These are phyloP conservation scores for Salvia rosmarinus DNA, from an alignment of 257 asterid species.

Conservation along the genomic window DNA sequence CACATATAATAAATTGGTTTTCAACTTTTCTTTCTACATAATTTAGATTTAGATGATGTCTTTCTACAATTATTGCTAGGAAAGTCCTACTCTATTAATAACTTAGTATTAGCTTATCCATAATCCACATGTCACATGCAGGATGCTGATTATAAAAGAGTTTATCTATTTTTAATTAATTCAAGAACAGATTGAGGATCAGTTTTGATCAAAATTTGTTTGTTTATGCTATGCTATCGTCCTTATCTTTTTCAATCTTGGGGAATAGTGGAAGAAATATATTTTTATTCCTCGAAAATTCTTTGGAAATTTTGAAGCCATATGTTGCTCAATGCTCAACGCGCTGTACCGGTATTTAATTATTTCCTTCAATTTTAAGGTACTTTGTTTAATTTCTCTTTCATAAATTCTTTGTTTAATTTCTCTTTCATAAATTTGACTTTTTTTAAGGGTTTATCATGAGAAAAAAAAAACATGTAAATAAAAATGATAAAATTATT, in stretches of 20 bases:
- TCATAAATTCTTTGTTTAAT: not conserved
- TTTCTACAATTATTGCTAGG: slow-evolving; percentile 39
- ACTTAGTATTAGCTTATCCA: slow-evolving; percentile 34
- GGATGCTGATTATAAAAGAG: not conserved
- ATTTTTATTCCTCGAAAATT: not conserved
- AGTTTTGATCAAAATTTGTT: slow-evolving; percentile 10
- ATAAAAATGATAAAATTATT: not conserved
- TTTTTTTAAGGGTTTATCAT: not conserved
- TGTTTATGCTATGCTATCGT: slow-evolving; percentile 6
- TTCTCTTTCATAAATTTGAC: too few species aligned
- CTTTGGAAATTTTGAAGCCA: not conserved
- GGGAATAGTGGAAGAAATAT: not conserved
- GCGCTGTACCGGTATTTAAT: too few species aligned
- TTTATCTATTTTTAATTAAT: not conserved
- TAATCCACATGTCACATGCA: slow-evolving; percentile 41
- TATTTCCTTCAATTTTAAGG: not conserved
- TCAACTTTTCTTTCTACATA: slow-evolving; percentile 22
- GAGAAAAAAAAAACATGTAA: not conserved
- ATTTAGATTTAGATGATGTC: slow-evolving; percentile 20
- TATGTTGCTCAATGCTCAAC: not conserved
- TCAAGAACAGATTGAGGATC: slow-evolving; percentile 8
- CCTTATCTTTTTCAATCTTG: slow-evolving; percentile 22
- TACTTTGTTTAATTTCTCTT: not conserved
- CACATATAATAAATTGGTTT: not conserved
- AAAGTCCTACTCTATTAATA: slow-evolving; percentile 22